These are phyloP conservation scores for Amauroascus verrucosus DNA, from an alignment of 2,329 filamentous ascomycete genomes.

Conservation along the genomic window DNA sequence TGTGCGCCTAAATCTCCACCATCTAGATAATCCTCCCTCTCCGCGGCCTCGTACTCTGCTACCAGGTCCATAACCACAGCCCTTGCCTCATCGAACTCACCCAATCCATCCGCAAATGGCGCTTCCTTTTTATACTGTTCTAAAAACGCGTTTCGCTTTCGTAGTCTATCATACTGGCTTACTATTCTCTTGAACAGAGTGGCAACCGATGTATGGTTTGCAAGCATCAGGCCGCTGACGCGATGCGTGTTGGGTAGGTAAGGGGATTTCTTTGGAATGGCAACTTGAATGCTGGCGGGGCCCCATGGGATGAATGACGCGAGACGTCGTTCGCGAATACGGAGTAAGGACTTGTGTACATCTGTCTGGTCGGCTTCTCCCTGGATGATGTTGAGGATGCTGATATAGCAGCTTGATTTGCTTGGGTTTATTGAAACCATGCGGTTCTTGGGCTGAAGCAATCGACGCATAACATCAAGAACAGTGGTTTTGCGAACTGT, in stretches of 20 bases:
- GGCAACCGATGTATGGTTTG: conserved; percentile 94
- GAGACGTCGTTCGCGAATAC: conserved; percentile 85
- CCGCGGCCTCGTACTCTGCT: conserved; percentile 89
- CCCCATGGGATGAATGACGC: conserved; percentile 99
- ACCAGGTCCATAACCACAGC: conserved; percentile 88
- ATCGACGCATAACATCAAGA: conserved; percentile 87
- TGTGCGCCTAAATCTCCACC: conserved; percentile 14
- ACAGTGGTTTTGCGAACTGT: conserved; percentile 97
- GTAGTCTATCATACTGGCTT: conserved; percentile 81
- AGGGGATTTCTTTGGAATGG: conserved; percentile 88
- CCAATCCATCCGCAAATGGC: conserved; percentile 79
- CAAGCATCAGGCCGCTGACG: conserved; percentile 92
- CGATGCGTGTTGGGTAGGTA: conserved; percentile 91
- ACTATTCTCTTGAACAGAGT: conserved; percentile 94
- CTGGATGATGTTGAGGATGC: conserved; percentile 97
- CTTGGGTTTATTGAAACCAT: conserved; percentile 95
- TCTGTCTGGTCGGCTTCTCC: conserved; percentile 97
- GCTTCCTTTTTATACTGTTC: conserved; percentile 94
- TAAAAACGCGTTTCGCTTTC: conserved; percentile 93
- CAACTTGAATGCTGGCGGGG: conserved; percentile 93
- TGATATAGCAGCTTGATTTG: conserved; percentile 98
- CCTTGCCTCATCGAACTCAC: conserved; percentile 90
- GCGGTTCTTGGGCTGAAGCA: conserved; percentile 95
- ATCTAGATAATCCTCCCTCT: conserved; percentile 79
- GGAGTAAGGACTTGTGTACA: conserved; percentile 91